Evolutionary conservation across 805 yeast species (phyloP), one percentile per base, ranked within the genome.

Genomic region (Teunomyces atbi): DNA sequence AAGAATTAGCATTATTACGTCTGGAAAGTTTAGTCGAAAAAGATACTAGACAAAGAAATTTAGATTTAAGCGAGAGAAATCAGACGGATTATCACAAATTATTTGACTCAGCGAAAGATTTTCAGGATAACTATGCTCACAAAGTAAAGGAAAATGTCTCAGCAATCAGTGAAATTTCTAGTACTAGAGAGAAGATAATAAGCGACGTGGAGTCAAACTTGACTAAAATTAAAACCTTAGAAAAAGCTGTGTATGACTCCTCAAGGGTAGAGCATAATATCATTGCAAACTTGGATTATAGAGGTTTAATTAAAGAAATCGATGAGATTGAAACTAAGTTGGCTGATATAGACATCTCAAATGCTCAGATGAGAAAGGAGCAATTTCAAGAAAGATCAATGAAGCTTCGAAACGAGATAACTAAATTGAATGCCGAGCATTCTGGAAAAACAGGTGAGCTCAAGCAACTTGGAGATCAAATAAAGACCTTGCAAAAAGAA

Each of bases 401-500:
- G 36, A 55, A 61, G n/a, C 65, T 90, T 29, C 68, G 81, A 45
- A 68, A 69, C 12, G 59, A 68, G 32, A 79, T 82, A 44, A 74
- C 86, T 12, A 65, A 65, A 3, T 61, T 86, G 35, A 85, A 82
- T 49, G 76, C 90, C 1, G 62, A 64, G 43, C 82, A 86, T 55
- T 86, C 96, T 3, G 83, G 89, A 10, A 86, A 84, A 54, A 64
- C 81, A 18, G 99, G 99, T 16, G 98, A 92, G 62, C 77, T 88
- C 34, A 83, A 82, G 49, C 97, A 92, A 59, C 73, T 94, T 50
- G 80, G 82, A 41, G 89, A 82, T 52, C 96, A 90, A 57, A 74
- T 85, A 4, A 65, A 64, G 18, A 68, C 75, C 3, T 64, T 86
- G 7, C 68, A 74, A 16, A 61, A 64, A 4, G 97, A 90, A 58